Conservation (phyloP, 1,139 yeast genomes). For the Arxiozyma bovina region DNA sequence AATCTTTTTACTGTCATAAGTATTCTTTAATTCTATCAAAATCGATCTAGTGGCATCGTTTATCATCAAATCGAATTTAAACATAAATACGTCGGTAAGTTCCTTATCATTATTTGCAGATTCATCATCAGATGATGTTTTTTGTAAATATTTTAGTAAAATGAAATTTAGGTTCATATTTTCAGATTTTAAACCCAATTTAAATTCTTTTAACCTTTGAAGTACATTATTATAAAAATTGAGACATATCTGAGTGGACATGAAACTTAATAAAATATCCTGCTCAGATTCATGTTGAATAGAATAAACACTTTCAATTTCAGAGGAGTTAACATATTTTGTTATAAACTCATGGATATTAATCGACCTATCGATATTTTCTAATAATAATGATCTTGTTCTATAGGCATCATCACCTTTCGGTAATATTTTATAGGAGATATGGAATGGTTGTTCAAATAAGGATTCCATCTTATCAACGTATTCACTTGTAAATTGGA, state of each 20-base stretch:
- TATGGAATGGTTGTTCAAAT: slow-evolving; percentile 17
- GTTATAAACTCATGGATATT: slow-evolving; percentile 21
- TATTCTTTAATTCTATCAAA: slow-evolving; percentile 17
- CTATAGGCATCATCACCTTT: slow-evolving; percentile 28
- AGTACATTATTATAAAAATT: slow-evolving; percentile 39
- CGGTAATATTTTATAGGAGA: slow-evolving; percentile 24
- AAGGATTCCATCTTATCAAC: slow-evolving; percentile 21
- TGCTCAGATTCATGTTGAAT: slow-evolving; percentile 7
- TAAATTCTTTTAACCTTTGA: slow-evolving; percentile 39
- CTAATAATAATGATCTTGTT: slow-evolving; percentile 26
- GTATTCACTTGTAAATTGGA: slow-evolving; percentile 16
- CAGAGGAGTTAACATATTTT: slow-evolving; percentile 32
- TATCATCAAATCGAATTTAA: slow-evolving; percentile 14
- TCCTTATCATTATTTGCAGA: slow-evolving; percentile 33
- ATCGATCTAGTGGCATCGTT: slow-evolving; percentile 27
- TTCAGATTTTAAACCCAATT: slow-evolving; percentile 37
- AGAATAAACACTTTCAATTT: slow-evolving; percentile 36
- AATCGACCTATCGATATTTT: slow-evolving; percentile 24
- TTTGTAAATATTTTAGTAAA: slow-evolving; percentile 44
- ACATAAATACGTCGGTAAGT: slow-evolving; percentile 4
- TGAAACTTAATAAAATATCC: slow-evolving; percentile 34
- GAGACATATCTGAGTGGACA: slow-evolving; percentile 38
- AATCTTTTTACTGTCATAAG: slow-evolving; percentile 11
- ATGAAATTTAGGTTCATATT: slow-evolving; percentile 58
- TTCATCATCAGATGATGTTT: slow-evolving; percentile 65